A percentile compares a stretch with the other conserved stretches of the same genome.
Evolutionary conservation across 1,284 basidiomycete genomes (phyloP).

Genomic region (Farysia itapuensis): DNA sequence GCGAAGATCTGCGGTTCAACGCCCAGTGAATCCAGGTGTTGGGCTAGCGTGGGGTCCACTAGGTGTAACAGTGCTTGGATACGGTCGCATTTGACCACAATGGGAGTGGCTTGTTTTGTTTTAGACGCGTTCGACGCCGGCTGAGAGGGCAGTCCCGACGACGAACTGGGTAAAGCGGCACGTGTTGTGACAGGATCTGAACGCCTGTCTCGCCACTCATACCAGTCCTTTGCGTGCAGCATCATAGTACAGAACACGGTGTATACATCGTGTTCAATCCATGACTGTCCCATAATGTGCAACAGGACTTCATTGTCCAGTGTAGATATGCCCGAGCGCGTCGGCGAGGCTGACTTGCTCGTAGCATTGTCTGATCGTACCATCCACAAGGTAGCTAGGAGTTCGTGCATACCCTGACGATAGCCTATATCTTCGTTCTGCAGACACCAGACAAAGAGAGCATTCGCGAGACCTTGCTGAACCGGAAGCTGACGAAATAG

Average conservation of each 20-base stretch:
- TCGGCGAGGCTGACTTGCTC: background rate
- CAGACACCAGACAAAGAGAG: slow-evolving; percentile 50
- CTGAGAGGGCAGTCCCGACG: slow-evolving; percentile 1
- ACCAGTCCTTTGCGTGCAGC: slow-evolving; percentile 42
- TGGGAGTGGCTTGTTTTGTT: slow-evolving; percentile 10
- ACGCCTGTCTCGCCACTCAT: slow-evolving; percentile 37
- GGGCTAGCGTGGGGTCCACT: slow-evolving; percentile 38
- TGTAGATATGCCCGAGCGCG: background rate
- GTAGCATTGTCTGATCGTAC: slow-evolving; percentile 16
- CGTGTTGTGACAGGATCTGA: background rate
- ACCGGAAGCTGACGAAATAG: slow-evolving; percentile 22
- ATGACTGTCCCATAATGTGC: slow-evolving; percentile 22
- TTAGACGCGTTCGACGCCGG: slow-evolving; percentile 1
- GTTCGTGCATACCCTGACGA: slow-evolving; percentile 59
- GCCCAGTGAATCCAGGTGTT: slow-evolving; percentile 43
- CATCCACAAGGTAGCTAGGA: slow-evolving; percentile 49
- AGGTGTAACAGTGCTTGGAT: slow-evolving; percentile 27
- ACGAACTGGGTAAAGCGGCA: background rate
- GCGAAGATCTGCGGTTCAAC: slow-evolving; percentile 55
- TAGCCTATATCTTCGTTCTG: slow-evolving; percentile 50
- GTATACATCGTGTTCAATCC: slow-evolving; percentile 50
- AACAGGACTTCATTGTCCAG: slow-evolving; percentile 12
- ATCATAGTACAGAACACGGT: slow-evolving; percentile 45
- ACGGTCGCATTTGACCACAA: slow-evolving; percentile 26
- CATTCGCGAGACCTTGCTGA: slow-evolving; percentile 34